Percentiles rank a stretch among this genome's conserved stretches.
phyloP scores from a whole-genome alignment of 1,284 basidiomycete genomes.

The Pyrrhoderma lamaoense region DNA sequence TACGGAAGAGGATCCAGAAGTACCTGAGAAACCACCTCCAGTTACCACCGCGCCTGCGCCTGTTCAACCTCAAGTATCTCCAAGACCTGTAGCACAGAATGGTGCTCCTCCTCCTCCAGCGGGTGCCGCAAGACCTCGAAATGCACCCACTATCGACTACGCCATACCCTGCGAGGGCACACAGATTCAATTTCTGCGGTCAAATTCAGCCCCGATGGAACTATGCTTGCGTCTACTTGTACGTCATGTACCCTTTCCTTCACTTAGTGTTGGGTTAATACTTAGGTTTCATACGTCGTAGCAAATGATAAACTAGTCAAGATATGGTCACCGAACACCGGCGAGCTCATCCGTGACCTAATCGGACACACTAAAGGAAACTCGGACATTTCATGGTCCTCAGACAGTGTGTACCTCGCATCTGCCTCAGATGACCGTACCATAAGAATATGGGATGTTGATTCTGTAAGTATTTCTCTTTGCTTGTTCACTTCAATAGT shows the following conservation, averaged over 20 bases:
- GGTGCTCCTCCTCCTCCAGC: slow-evolving; percentile 2
- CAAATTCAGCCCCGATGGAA: slow-evolving; percentile 80
- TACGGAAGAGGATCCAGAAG: slow-evolving; percentile 73
- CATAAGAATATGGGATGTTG: slow-evolving; percentile 80
- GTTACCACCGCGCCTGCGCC: slow-evolving; percentile 19
- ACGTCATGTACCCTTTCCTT: slow-evolving; percentile 27
- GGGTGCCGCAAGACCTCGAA: slow-evolving; percentile 31
- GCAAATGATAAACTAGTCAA: slow-evolving; percentile 72
- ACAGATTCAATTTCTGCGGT: slow-evolving; percentile 73
- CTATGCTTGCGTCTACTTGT: slow-evolving; percentile 74
- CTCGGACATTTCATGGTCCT: slow-evolving; percentile 84
- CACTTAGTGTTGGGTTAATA: too few relatives aligned
- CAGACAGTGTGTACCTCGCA: slow-evolving; percentile 74
- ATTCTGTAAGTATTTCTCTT: slow-evolving; percentile 45
- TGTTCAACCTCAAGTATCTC: slow-evolving; percentile 15
- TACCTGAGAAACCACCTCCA: slow-evolving; percentile 47
- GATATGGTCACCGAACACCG: slow-evolving; percentile 74
- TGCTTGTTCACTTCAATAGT: neutral
- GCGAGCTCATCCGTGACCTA: slow-evolving; percentile 66
- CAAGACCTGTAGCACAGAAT: neutral
- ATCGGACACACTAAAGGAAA: slow-evolving; percentile 74
- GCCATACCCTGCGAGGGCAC: slow-evolving; percentile 62
- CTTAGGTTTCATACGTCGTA: slow-evolving; percentile 25
- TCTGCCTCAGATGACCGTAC: slow-evolving; percentile 88
- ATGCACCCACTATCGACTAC: slow-evolving; percentile 63